Percentiles rank a stretch among this genome's conserved stretches.
Evolutionary conservation across 805 yeast species (phyloP).

Genomic region (Saccharomycopsis fodiens): DNA sequence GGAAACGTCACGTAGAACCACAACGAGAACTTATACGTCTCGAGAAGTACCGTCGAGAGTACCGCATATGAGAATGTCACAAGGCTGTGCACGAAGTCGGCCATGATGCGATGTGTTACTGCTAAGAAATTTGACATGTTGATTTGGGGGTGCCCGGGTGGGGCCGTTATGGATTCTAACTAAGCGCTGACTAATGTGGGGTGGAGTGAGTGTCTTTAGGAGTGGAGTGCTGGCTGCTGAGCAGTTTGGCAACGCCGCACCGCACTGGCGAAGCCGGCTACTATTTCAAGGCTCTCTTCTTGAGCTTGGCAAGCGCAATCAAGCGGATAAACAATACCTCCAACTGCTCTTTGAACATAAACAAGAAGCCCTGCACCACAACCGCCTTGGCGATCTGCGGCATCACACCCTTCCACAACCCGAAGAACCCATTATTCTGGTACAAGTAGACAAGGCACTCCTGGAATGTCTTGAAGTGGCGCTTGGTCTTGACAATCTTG

Average conservation of each 20-base stretch:
- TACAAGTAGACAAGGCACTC: conserved; percentile 55
- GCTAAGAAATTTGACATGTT: no score
- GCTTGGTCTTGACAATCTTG: conserved; percentile 25
- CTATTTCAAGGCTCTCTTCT: not conserved
- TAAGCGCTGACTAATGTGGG: no score
- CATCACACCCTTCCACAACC: conserved; percentile 72
- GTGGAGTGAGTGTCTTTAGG: no score
- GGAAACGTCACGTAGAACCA: conserved; percentile 14
- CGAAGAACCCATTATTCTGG: conserved; percentile 52
- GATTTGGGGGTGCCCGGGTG: no score
- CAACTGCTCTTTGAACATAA: conserved; percentile 72
- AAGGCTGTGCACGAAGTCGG: not conserved
- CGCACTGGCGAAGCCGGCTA: no score
- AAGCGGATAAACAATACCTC: conserved; percentile 22
- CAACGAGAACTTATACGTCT: conserved; percentile 7
- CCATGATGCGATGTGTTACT: no score
- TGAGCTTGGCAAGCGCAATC: conserved; percentile 4
- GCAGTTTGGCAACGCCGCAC: no score
- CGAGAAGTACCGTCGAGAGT: conserved; percentile 5
- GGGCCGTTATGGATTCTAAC: no score
- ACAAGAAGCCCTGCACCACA: conserved; percentile 74
- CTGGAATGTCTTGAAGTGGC: conserved; percentile 49
- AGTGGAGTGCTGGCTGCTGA: no score
- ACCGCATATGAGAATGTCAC: conserved; percentile 3
- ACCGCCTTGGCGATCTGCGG: conserved; percentile 81